Evolutionary conservation across 441 rosid genomes (phyloP).

Genomic region (Omphalea diandra): DNA sequence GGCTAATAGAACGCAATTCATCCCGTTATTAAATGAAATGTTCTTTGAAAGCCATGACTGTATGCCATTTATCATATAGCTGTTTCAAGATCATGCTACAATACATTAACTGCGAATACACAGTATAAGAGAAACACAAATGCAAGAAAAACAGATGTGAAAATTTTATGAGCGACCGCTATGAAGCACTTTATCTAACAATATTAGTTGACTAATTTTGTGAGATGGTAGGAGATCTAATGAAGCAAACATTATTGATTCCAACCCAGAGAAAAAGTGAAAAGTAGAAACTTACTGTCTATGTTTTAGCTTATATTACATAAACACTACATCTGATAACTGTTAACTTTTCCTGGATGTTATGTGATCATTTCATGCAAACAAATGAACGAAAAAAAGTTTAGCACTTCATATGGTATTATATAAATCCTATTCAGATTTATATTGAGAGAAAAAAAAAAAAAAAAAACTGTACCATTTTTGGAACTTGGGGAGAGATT

Average conservation of each 20-base stretch:
- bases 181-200: no score
- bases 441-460: not conserved
- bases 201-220: no score
- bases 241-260: no score
- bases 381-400: not conserved
- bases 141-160: no score
- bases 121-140: no score
- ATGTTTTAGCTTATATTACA: not conserved
- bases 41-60: not conserved
- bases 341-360: not conserved
- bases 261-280: no score
- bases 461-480: not conserved
- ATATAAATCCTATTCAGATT: not conserved
- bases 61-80: not conserved
- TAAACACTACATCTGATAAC: not conserved
- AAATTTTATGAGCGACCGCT: no score
- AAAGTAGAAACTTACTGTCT: no score
- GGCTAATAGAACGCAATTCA: not conserved
- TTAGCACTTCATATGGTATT: not conserved
- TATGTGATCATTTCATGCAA: not conserved
- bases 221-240: no score
- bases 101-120: no score
- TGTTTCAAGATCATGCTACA: not conserved
- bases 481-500: conserved; percentile 39
- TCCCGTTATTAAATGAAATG: not conserved